phyloP scores from a whole-genome alignment of 768 basidiomycete species.

The Pisolithus sp. region DNA sequence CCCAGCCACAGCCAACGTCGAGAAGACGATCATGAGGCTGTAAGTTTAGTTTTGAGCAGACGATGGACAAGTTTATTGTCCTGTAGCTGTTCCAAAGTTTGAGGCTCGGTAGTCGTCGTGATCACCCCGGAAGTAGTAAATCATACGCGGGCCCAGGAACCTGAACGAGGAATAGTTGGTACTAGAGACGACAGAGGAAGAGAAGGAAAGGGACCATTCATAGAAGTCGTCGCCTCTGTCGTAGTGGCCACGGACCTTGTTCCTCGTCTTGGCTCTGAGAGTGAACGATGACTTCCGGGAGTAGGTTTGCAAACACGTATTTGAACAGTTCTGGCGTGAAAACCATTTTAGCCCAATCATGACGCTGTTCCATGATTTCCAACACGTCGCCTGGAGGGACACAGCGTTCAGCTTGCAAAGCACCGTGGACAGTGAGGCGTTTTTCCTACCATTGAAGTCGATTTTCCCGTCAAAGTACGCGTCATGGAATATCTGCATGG shows the following conservation, averaged over 20 bases:
- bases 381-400: constrained; percentile 72
- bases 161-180: constrained; percentile 26
- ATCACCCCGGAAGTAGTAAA: constrained; percentile 96
- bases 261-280: constrained; percentile 89
- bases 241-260: constrained; percentile 92
- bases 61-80: constrained; percentile 96
- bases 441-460: constrained; percentile 80
- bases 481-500: constrained; percentile 97
- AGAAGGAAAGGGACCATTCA: constrained; percentile 49
- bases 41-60: constrained; percentile 91
- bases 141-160: constrained; percentile 95
- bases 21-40: constrained; percentile 79
- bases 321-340: constrained; percentile 90
- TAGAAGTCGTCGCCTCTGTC: constrained; percentile 98
- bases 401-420: not conserved
- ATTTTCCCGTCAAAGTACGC: constrained; percentile 95
- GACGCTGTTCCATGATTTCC: constrained; percentile 88
- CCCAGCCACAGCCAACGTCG: constrained; percentile 94
- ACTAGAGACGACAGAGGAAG: not conserved
- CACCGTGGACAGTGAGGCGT: not conserved
- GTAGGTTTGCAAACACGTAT: constrained; percentile 80
- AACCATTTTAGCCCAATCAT: constrained; percentile 91
- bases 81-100: constrained; percentile 90
- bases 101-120: constrained; percentile 56
- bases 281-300: constrained; percentile 94